phyloP scores from a whole-genome alignment of 768 basidiomycete species.

The Russula dissimulans region DNA sequence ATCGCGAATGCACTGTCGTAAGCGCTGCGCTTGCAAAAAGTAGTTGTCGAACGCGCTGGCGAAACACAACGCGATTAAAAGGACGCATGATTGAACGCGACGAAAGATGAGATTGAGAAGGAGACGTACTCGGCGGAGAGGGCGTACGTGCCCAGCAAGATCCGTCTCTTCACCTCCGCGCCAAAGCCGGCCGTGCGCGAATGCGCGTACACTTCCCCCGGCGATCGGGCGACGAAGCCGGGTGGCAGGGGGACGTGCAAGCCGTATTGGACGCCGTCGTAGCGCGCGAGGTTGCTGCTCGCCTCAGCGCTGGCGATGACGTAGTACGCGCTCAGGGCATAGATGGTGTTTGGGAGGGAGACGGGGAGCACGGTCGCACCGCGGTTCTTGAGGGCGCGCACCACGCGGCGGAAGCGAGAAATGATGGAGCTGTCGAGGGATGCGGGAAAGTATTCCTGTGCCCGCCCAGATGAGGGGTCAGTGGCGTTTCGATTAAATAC shows the following conservation, averaged over 20 bases:
- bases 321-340: slow-evolving; percentile 89
- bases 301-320: slow-evolving; percentile 94
- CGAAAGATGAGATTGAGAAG: not conserved
- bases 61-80: not conserved
- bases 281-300: slow-evolving; percentile 83
- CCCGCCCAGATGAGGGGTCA: not conserved
- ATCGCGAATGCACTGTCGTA: slow-evolving; percentile 57
- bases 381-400: slow-evolving; percentile 33
- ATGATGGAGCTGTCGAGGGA: slow-evolving; percentile 46
- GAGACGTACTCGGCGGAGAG: slow-evolving; percentile 75
- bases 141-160: slow-evolving; percentile 86
- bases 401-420: slow-evolving; percentile 35
- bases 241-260: slow-evolving; percentile 37
- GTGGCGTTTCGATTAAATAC: not conserved
- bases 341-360: slow-evolving; percentile 56
- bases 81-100: not conserved
- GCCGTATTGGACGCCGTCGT: slow-evolving; percentile 81
- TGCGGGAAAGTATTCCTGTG: slow-evolving; percentile 70
- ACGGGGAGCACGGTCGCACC: slow-evolving; percentile 70
- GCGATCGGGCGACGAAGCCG: slow-evolving; percentile 37
- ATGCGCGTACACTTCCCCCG: slow-evolving; percentile 50
- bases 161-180: slow-evolving; percentile 73
- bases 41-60: slow-evolving; percentile 93
- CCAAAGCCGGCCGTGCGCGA: slow-evolving; percentile 72
- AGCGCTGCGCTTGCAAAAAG: slow-evolving; percentile 83